These are phyloP conservation scores for Blastomyces gilchristii DNA, from an alignment of 2,329 filamentous ascomycete genomes.

Conservation along the genomic window DNA sequence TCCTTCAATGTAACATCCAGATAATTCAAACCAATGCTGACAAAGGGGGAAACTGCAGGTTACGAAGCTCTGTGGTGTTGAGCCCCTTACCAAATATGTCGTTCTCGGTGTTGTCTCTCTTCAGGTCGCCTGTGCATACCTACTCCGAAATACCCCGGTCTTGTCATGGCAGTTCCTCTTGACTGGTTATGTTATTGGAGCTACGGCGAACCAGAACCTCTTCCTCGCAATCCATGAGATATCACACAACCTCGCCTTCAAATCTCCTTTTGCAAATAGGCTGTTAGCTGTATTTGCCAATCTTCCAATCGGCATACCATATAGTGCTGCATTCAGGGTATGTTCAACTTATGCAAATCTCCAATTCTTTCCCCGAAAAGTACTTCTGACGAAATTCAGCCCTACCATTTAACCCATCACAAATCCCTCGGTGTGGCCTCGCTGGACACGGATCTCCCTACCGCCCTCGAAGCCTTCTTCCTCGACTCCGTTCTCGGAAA, in stretches of 20 bases:
- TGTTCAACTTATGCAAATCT: conserved; percentile 21
- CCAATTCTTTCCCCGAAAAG: not conserved
- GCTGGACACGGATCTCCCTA: conserved; percentile 91
- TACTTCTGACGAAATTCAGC: conserved; percentile 37
- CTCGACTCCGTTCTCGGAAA: conserved; percentile 90
- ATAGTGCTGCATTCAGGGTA: conserved; percentile 89
- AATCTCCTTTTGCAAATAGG: conserved; percentile 66
- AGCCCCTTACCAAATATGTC: conserved; percentile 90
- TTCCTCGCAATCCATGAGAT: conserved; percentile 99
- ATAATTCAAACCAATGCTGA: not conserved
- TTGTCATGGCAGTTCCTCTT: conserved; percentile 76
- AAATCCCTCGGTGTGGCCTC: conserved; percentile 96
- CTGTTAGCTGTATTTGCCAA: conserved; percentile 88
- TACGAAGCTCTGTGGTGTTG: conserved; percentile 90
- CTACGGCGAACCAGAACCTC: conserved; percentile 94
- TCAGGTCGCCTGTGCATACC: conserved; percentile 66
- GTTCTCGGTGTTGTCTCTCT: conserved; percentile 73
- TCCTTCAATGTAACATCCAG: not conserved
- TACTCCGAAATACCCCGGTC: conserved; percentile 66
- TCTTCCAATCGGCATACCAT: conserved; percentile 87
- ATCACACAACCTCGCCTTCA: conserved; percentile 92
- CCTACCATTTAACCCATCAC: conserved; percentile 97
- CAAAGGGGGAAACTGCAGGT: conserved; percentile 46
- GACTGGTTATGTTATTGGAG: conserved; percentile 82
- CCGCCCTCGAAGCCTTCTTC: conserved; percentile 79